Evolutionary conservation across 1,284 basidiomycete species (phyloP).

Genomic region (Coniferiporia weirii): DNA sequence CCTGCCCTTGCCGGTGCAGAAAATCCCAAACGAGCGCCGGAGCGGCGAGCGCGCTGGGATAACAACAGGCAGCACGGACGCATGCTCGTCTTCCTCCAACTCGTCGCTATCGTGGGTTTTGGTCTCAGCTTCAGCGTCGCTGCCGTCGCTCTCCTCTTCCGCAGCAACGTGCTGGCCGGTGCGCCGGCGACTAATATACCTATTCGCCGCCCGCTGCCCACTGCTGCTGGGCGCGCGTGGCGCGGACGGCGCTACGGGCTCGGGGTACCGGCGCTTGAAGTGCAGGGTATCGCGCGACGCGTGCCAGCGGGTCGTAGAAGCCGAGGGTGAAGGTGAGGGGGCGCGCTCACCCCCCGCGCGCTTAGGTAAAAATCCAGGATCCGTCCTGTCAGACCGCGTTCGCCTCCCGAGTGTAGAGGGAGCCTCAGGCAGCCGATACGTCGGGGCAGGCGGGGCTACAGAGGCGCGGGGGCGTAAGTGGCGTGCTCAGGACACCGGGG

Average conservation of each 20-base stretch:
- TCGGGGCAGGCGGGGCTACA: constrained; percentile 8
- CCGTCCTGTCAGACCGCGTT: too few relatives aligned
- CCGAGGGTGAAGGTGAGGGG: not conserved
- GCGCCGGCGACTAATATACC: too few relatives aligned
- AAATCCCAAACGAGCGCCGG: constrained; percentile 13
- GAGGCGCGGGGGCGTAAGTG: not conserved
- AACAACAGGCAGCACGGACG: not conserved
- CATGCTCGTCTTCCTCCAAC: not conserved
- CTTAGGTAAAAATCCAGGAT: not conserved
- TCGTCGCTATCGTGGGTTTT: too few relatives aligned
- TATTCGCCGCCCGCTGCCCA: too few relatives aligned
- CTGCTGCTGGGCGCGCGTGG: not conserved
- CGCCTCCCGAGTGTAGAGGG: not conserved
- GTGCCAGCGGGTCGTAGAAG: not conserved
- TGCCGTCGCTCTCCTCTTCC: not conserved
- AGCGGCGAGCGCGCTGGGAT: constrained; percentile 13
- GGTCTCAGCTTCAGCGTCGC: not conserved
- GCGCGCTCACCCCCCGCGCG: too few relatives aligned
- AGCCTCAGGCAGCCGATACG: not conserved
- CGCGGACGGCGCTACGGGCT: not conserved
- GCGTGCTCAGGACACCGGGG: not conserved
- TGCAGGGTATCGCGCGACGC: constrained; percentile 9
- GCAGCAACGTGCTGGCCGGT: not conserved
- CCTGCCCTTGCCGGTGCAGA: constrained; percentile 17
- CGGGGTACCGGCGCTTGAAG: constrained; percentile 9